Base-by-base conservation (phyloP, 1,284 basidiomycete genomes). In the Ustilago crameri region DNA sequence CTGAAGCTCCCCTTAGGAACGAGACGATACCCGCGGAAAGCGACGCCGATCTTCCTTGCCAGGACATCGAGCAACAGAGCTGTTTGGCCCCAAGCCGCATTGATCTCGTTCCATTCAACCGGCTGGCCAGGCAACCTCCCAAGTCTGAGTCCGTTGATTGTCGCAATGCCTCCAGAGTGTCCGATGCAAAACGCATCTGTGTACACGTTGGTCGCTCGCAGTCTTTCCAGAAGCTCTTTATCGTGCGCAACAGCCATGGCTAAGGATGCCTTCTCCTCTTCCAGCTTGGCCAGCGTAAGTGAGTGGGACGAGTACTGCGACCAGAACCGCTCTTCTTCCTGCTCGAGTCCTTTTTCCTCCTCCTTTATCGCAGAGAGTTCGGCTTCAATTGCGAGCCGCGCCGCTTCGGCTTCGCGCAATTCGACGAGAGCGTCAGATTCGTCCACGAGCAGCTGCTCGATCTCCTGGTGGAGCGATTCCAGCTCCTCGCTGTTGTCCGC, bases 181-280 rank as follows among this genome's bases (percentile, higher is more conserved):
- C 95, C 95, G 70, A 99, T 98, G 77, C 93, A 95, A 83, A 99
- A 99, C 0, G 94, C 94, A 80, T 98, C 96, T 72, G 95, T 95
- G 85, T 97, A 98, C 26, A 98, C 96, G 82, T 98, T 98, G 4
- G 95, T 95, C 43, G 90, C 87, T 80, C 95, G 91, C 9, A 99
- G 87, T 77, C 93, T 90, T 74, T 92, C 91, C 15, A 95, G 86
- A 9, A 90, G 90, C 15, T 67, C 64, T 15, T 55, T 42, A 22
- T 83, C 62, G 83, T 84, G 59, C 59, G 78, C 45, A 53, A 84
- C 48, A 1, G 91, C 90, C 14, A 91, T 89, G 26, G 89, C 86
- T 32, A 93, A 84, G 5, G 91, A 89, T 35, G 90, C 88, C 37
- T 91, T 84, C 73, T 91, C 88, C 18, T 89, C 87, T 30, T 87